phyloP scores from a whole-genome alignment of 306 rosid genomes.

The Amphicarpaea edgeworthii region DNA sequence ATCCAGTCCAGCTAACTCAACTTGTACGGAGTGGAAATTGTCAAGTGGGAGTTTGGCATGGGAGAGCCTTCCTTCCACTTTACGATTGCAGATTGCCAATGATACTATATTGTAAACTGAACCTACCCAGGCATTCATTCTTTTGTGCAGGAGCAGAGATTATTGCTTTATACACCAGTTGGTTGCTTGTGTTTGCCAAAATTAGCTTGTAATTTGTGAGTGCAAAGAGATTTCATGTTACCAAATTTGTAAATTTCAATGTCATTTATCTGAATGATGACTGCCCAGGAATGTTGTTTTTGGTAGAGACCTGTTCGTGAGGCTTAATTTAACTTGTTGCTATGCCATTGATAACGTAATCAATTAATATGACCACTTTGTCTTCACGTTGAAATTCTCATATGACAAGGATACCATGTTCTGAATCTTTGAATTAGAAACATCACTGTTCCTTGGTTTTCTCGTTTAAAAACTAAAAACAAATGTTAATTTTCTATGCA shows the following conservation, averaged over 20 bases:
- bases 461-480: neutral
- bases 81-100: constrained; percentile 43
- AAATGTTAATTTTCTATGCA: neutral
- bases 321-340: constrained; percentile 34
- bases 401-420: neutral
- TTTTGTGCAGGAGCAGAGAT: constrained; percentile 56
- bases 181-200: constrained; percentile 49
- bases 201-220: constrained; percentile 57
- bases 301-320: constrained; percentile 23
- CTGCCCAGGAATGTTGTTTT: constrained; percentile 37
- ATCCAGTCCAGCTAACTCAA: constrained; percentile 45
- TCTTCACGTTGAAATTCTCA: constrained; percentile 5
- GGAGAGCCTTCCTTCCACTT: constrained; percentile 47
- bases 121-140: constrained; percentile 49
- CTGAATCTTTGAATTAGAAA: neutral
- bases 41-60: constrained; percentile 52
- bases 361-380: constrained; percentile 16
- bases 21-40: constrained; percentile 45
- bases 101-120: constrained; percentile 55
- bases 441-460: neutral
- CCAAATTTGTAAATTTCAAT: constrained; percentile 41
- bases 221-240: constrained; percentile 51
- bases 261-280: constrained; percentile 42
- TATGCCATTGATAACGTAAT: constrained; percentile 31
- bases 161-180: constrained; percentile 50